Conservation (phyloP, 257 asterid species). For the Gentiana dahurica region DNA sequence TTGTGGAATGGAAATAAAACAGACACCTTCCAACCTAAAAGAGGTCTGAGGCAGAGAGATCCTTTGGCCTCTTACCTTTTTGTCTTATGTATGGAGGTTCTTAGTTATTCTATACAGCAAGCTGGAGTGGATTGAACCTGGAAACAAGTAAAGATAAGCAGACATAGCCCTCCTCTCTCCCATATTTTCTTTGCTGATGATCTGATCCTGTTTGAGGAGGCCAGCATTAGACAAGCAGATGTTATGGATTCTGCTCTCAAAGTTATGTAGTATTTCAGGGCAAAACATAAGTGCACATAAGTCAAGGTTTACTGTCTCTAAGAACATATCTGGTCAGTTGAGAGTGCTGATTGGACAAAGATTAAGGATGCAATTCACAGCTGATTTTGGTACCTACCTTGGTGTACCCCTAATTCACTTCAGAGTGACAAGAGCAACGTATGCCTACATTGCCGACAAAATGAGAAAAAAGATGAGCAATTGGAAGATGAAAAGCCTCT, state of each 20-base stretch:
- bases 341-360: neutral
- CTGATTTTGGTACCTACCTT: neutral
- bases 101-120: neutral
- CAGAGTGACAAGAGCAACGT: neutral
- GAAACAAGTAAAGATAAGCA: neutral
- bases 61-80: neutral
- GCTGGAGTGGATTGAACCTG: neutral
- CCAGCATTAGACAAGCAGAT: neutral
- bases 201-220: neutral
- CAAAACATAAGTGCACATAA: neutral
- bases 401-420: neutral
- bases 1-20: too few species aligned
- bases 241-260: neutral
- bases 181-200: neutral
- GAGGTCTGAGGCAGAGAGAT: neutral
- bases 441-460: neutral
- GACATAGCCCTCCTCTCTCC: neutral
- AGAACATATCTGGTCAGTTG: neutral
- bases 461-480: neutral
- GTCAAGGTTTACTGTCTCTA: neutral
- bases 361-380: neutral
- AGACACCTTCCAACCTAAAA: too few species aligned
- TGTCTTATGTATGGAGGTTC: neutral
- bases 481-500: neutral
- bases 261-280: neutral